Evolutionary conservation across 73 alveolate genomes (phyloP).

Genomic region (Blepharisma stoltei): DNA sequence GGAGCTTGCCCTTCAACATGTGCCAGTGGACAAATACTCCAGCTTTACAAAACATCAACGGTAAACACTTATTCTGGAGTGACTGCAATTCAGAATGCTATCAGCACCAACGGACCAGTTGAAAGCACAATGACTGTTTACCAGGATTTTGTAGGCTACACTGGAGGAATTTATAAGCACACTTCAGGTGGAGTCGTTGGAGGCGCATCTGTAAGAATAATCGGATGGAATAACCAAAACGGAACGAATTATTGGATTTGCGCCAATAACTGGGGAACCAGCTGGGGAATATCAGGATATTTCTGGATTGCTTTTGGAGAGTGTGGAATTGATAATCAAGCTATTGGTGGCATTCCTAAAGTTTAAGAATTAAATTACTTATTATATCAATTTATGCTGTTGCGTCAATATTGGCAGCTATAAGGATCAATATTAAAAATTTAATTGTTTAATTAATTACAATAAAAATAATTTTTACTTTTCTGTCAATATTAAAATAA

Average conservation of each 20-base stretch:
- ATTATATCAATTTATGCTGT: too few species aligned
- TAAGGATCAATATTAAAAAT: too few species aligned
- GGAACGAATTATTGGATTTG: slow-evolving; percentile 80
- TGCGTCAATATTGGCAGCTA: too few species aligned
- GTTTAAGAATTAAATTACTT: too few species aligned
- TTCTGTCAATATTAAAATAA: too few species aligned
- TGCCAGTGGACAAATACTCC: neutral
- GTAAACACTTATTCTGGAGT: neutral
- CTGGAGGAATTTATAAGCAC: slow-evolving; percentile 71
- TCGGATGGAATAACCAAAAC: slow-evolving; percentile 79
- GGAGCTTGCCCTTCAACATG: neutral
- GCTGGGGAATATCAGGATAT: slow-evolving; percentile 81
- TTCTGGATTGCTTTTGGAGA: slow-evolving; percentile 13
- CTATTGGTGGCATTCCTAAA: neutral
- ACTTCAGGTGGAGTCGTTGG: slow-evolving; percentile 72
- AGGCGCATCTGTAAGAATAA: slow-evolving; percentile 74
- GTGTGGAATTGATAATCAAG: slow-evolving; percentile 25
- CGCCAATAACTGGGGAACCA: slow-evolving; percentile 74
- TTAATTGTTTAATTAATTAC: too few species aligned
- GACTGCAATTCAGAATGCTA: slow-evolving; percentile 16
- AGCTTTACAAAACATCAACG: neutral
- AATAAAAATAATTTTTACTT: too few species aligned
- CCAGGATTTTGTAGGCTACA: slow-evolving; percentile 80
- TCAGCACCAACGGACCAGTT: neutral
- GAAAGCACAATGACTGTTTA: slow-evolving; percentile 39